These are phyloP conservation scores for Moricandia arvensis DNA, from an alignment of 345 rosid species.

Conservation along the genomic window DNA sequence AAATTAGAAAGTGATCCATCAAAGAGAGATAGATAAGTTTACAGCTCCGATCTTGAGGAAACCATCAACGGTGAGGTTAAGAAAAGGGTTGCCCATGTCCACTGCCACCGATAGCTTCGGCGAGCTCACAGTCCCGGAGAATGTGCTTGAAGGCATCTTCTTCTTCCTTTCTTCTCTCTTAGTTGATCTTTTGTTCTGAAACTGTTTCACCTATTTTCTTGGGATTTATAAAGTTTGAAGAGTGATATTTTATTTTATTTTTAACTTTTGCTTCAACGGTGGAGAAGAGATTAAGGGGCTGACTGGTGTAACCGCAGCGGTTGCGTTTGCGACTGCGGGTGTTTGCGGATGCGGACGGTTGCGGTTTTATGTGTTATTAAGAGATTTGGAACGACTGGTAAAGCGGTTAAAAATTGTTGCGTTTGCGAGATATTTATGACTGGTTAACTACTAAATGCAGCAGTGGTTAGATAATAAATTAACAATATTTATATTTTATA, in stretches of 20 bases:
- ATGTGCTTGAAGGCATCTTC: slow-evolving; percentile 64
- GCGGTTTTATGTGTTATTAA: no score
- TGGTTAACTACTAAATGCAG: no score
- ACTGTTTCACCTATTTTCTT: background rate
- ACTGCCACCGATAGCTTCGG: slow-evolving; percentile 67
- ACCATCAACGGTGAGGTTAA: slow-evolving; percentile 71
- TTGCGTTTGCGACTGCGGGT: no score
- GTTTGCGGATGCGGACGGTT: no score
- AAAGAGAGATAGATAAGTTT: background rate
- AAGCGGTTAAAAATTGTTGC: no score
- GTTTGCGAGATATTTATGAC: no score
- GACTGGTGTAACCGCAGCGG: no score
- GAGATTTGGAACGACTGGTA: no score
- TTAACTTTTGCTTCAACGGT: slow-evolving; percentile 23
- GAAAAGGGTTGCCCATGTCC: slow-evolving; percentile 72
- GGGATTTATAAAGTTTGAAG: background rate
- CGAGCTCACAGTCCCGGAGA: slow-evolving; percentile 52
- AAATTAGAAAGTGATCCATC: background rate
- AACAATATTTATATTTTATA: no score
- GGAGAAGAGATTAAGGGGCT: slow-evolving; percentile 28
- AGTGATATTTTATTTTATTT: background rate
- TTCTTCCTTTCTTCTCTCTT: background rate
- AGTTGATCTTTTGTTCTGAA: background rate
- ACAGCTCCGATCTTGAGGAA: slow-evolving; percentile 88
- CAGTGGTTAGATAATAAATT: no score